Base-by-base conservation (phyloP, 345 rosid genomes). In the Sapria himalayana region DNA sequence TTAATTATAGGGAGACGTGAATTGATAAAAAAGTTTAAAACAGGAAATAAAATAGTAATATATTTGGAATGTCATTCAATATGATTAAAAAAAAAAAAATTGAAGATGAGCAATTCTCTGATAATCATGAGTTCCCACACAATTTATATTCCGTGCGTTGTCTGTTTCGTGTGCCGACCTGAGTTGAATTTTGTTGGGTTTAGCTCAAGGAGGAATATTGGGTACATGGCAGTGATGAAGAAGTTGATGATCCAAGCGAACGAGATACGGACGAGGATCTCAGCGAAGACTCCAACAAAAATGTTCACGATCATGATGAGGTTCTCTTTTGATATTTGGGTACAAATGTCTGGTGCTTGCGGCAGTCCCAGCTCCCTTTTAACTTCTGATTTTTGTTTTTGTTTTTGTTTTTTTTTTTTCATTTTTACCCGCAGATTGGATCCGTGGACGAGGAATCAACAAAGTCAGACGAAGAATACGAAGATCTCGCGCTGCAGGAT, bases 361-460 rank as follows among this genome's bases (percentile, higher is more conserved):
- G n/a, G n/a, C n/a, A n/a, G n/a, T 44, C 8, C 0, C 18, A 32
- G 33, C 0, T 8, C 10, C n/a, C 10, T 4, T 29, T 39, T 19
- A 38, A 2, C 4, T 31, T 39, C 24, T 37, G 32, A 25, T n/a
- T 9, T 33, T 1, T 16, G 9, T 12, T 40, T 16, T 20, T 32
- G 15, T 31, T 9, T 2, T 7, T 16, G 23, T 10, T 29, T n/a
- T 37, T 19, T 14, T 29, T 42, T 4, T 19, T 9, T 15, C 37
- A 19, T n/a, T 40, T 14, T 9, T 37, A 3, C 7, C 45, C 11
- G 34, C 71, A 91, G 95, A 59, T 77, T n/a, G 99, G 99, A 2
- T 91, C 99, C 1, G 99, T 91, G 18, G 99, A 91, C 15, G 99
- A 91, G 73, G 81, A 78, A 48, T 82, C 86, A 1, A 75, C 94